Base-by-base conservation (phyloP, 306 rosid species). In the Delonix regia region DNA sequence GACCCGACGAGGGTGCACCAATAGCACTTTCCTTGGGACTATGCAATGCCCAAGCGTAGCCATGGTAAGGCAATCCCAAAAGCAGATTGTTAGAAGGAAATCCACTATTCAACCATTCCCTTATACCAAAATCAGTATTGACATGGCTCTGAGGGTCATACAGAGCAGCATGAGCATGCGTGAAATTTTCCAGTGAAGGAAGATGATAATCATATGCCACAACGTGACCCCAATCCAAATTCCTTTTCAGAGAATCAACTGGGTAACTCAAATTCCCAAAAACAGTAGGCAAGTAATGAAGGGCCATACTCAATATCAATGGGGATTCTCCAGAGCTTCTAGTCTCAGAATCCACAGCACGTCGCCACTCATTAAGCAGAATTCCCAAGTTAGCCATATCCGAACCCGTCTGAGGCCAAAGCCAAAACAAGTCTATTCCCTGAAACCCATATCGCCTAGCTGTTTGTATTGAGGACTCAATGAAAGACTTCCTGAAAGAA, bases 41-140 rank as follows among this genome's bases (percentile, higher is more conserved):
- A 51, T 38, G 78, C 2, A 90, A 83, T 44, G 8, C 63, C 92
- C 88, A 90, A 4, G 83, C 86, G 64, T 57, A 84, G 39, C 94
- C 92, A 80, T 81, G 82, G 63, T 82, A 90, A 78, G 90, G 89
- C 73, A 90, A 78, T 0, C 84, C 86, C 24, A 90, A 36, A 27
- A 86, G 83, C 55, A 90, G 64, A 55, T 88, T 86, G 49, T 10
- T 78, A 41, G 89, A 74, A 0, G 76, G 6, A 45, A 81, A 79
- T 8, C 92, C 90, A 28, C 34, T 70, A 11, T 66, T 64, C 47
- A 83, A 68, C 92, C 92, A 88, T 15, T 47, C 78, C 27, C n/a
- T 81, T 69, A 90, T 76, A 21, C 87, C 91, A 55, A 75, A 73
- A 83, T 86, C 87, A 14, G 89, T 83, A 24, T 39, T 86, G 6